Conservation (phyloP, 768 basidiomycete genomes). For the Leccinum olivaceopallidum region DNA sequence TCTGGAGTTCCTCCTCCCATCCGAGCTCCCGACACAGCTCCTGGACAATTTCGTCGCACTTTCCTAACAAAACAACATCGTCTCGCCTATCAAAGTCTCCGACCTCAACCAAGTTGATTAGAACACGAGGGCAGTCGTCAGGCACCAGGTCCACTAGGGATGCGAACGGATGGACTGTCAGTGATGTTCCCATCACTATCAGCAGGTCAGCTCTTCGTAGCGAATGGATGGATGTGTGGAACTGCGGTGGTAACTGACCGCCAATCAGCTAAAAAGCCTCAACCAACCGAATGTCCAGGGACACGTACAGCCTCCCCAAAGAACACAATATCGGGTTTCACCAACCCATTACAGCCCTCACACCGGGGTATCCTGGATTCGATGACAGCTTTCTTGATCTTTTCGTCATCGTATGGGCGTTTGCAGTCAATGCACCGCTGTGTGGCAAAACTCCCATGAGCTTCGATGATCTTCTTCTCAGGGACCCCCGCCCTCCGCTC, state of each 20-base stretch:
- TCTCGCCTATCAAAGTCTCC: constrained; percentile 61
- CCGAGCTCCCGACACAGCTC: constrained; percentile 67
- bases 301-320: constrained; percentile 75
- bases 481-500: constrained; percentile 84
- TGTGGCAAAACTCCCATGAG: constrained; percentile 92
- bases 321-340: constrained; percentile 96
- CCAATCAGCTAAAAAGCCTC: constrained; percentile 2
- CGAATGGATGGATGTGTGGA: constrained; percentile 55
- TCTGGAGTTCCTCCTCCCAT: constrained; percentile 66
- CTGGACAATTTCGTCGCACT: constrained; percentile 68
- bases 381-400: constrained; percentile 66
- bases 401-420: constrained; percentile 54
- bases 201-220: constrained; percentile 78
- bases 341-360: constrained; percentile 62
- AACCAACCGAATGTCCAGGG: neutral
- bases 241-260: constrained; percentile 67
- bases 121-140: constrained; percentile 68
- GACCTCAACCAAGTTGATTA: constrained; percentile 85
- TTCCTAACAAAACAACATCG: constrained; percentile 66
- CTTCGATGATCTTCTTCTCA: constrained; percentile 77
- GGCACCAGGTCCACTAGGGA: constrained; percentile 62
- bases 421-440: constrained; percentile 83
- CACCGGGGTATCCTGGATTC: constrained; percentile 65
- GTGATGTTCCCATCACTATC: constrained; percentile 88
- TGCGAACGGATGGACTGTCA: constrained; percentile 87